A percentile compares a stretch with the other conserved stretches of the same genome.
Evolutionary conservation across 345 rosid species (phyloP).

Genomic region (Camelina sativa): DNA sequence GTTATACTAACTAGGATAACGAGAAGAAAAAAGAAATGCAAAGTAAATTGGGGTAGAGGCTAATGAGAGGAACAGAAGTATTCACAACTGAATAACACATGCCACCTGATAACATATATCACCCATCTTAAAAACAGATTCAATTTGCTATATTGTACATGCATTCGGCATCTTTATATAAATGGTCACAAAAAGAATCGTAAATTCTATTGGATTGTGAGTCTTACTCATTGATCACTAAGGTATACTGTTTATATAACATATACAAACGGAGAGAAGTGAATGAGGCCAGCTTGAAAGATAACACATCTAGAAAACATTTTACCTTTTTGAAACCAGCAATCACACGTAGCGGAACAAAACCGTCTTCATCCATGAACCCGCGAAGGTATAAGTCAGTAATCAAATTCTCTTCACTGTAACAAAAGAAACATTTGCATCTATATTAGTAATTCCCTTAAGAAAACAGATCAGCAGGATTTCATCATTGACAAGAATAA

Average conservation of each 20-base stretch:
- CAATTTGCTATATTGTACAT: conserved; percentile 12
- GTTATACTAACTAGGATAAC: conserved; percentile 15
- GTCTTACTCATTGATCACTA: not conserved
- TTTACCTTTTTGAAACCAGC: conserved; percentile 85
- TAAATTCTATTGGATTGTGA: too few species aligned
- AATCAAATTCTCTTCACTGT: conserved; percentile 82
- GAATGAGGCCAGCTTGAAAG: conserved; percentile 22
- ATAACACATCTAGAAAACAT: conserved; percentile 24
- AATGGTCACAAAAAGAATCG: conserved; percentile 16
- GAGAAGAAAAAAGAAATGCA: conserved; percentile 14
- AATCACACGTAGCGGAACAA: conserved; percentile 67
- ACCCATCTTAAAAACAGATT: conserved; percentile 16
- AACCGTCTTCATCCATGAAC: conserved; percentile 91
- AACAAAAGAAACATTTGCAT: conserved; percentile 39
- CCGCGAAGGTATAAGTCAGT: conserved; percentile 76
- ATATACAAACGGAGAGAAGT: conserved; percentile 19
- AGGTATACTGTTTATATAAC: not conserved
- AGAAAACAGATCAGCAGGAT: conserved; percentile 7
- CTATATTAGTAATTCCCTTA: conserved; percentile 22
- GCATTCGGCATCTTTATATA: conserved; percentile 18
- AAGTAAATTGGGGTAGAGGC: not conserved
- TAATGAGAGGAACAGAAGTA: conserved; percentile 3
- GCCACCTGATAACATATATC: conserved; percentile 7
- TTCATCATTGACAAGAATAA: conserved; percentile 7
- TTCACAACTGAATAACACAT: not conserved